phyloP scores from a whole-genome alignment of 1,139 yeast species.

The Blastobotrys proliferans region DNA sequence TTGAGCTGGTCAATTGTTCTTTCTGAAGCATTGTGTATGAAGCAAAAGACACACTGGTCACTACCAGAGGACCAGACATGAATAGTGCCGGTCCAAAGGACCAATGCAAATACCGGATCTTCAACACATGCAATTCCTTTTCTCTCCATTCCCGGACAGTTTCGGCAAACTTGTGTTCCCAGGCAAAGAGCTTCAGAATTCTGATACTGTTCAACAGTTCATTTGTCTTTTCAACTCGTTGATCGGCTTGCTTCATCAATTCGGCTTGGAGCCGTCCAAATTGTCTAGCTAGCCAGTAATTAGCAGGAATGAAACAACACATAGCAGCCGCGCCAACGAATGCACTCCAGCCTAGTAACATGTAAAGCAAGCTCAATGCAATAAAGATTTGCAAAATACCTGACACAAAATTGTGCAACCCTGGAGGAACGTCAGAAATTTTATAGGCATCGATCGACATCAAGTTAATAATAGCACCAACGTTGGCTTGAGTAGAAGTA shows the following conservation, averaged over 20 bases:
- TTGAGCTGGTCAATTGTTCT: conserved; percentile 72
- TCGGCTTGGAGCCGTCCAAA: conserved; percentile 66
- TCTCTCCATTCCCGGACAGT: conserved; percentile 68
- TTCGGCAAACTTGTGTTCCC: conserved; percentile 84
- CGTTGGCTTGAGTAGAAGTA: conserved; percentile 60
- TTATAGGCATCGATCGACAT: conserved; percentile 97
- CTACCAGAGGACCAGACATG: conserved; percentile 76
- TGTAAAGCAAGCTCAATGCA: conserved; percentile 63
- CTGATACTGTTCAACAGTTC: conserved; percentile 93
- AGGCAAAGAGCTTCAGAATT: conserved; percentile 90
- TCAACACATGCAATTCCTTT: conserved; percentile 60
- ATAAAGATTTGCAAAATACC: conserved; percentile 66
- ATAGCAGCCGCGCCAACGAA: conserved; percentile 72
- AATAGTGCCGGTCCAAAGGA: conserved; percentile 60
- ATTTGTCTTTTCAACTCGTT: conserved; percentile 85
- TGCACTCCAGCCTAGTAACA: conserved; percentile 83
- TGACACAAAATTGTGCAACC: conserved; percentile 74
- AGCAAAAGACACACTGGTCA: conserved; percentile 76
- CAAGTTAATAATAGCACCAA: conserved; percentile 89
- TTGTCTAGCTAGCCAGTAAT: conserved; percentile 59
- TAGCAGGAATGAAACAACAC: conserved; percentile 64
- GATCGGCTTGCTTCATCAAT: conserved; percentile 76
- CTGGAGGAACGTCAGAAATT: conserved; percentile 87
- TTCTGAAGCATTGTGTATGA: conserved; percentile 71
- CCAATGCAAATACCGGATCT: conserved; percentile 64